A percentile compares a stretch with the other conserved stretches of the same genome.
phyloP scores from a whole-genome alignment of 2,329 filamentous ascomycete species.

The Ophiostoma pallidulum region DNA sequence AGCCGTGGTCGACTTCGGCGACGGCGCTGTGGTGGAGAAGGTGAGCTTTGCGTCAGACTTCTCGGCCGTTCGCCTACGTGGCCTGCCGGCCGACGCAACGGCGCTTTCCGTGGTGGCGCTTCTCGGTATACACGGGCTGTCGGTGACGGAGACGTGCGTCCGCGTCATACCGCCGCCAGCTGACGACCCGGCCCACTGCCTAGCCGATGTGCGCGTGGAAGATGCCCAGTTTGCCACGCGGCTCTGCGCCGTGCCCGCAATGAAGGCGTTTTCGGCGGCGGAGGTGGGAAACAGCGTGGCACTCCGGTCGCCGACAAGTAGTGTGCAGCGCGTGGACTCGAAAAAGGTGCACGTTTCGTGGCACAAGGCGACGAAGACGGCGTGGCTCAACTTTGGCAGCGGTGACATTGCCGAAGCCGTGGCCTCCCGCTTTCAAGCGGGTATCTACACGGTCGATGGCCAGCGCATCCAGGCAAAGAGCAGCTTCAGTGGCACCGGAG shows the following conservation, averaged over 20 bases:
- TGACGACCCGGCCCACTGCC: constrained; percentile 3
- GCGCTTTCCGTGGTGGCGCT: no score
- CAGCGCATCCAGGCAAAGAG: no score
- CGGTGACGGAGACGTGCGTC: no score
- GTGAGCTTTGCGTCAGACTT: constrained; percentile 28
- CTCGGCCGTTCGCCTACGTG: constrained; percentile 26
- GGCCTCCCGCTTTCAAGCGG: no score
- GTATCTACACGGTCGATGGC: no score
- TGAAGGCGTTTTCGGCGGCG: constrained; percentile 1
- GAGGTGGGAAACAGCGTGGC: neutral
- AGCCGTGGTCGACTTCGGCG: constrained; percentile 24
- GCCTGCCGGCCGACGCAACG: constrained; percentile 20
- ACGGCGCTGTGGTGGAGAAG: constrained; percentile 23
- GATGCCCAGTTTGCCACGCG: constrained; percentile 21
- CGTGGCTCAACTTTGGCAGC: constrained; percentile 23
- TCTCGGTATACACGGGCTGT: no score
- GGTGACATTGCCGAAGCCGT: no score
- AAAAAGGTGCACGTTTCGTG: constrained; percentile 29
- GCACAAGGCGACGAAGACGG: constrained; percentile 24
- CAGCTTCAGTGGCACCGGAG: no score
- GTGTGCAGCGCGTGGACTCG: constrained; percentile 24
- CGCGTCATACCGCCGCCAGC: no score
- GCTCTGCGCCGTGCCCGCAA: constrained; percentile 7
- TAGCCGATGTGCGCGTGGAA: constrained; percentile 21
- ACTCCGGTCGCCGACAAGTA: constrained; percentile 18